Percentiles rank a stretch among this genome's conserved stretches.
Evolutionary conservation across 2,329 filamentous ascomycete genomes (phyloP).

Genomic region (Clonostachys rhizophaga): DNA sequence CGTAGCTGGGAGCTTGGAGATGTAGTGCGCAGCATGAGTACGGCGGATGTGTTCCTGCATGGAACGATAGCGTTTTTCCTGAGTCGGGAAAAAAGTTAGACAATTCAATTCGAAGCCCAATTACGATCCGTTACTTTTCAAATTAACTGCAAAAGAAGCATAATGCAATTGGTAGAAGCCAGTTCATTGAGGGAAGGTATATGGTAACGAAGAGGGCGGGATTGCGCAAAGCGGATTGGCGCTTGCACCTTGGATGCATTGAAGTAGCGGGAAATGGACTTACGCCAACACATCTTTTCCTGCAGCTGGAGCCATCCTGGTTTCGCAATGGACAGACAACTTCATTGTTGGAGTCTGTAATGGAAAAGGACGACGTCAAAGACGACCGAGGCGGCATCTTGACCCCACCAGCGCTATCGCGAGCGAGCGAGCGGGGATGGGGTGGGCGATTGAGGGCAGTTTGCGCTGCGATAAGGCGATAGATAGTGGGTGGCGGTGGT

Average conservation of each 20-base stretch:
- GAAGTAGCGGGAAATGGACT: constrained; percentile 41
- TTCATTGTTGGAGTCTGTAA: constrained; percentile 89
- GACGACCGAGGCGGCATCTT: constrained; percentile 87
- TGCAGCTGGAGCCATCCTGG: constrained; percentile 93
- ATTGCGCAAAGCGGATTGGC: too few species aligned
- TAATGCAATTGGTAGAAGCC: too few species aligned
- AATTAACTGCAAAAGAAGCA: too few species aligned
- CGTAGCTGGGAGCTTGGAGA: constrained; percentile 94
- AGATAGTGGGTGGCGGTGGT: too few species aligned
- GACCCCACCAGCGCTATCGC: constrained; percentile 45
- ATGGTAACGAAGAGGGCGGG: too few species aligned
- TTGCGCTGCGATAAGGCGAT: too few species aligned
- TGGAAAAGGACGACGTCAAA: constrained; percentile 85
- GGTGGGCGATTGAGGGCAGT: too few species aligned
- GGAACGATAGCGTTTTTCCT: constrained; percentile 95
- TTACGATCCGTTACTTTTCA: too few species aligned
- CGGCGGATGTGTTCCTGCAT: constrained; percentile 99
- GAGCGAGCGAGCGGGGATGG: too few species aligned
- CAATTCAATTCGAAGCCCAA: too few species aligned
- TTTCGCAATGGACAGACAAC: constrained; percentile 95
- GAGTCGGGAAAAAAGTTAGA: constrained; percentile 53
- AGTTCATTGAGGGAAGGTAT: too few species aligned
- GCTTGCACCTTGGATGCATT: too few species aligned
- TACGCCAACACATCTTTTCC: constrained; percentile 96
- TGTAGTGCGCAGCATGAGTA: constrained; percentile 95